These are phyloP conservation scores for Ophiocordyceps camponoti-leonardi DNA, from an alignment of 2,329 filamentous ascomycete genomes.

Conservation along the genomic window DNA sequence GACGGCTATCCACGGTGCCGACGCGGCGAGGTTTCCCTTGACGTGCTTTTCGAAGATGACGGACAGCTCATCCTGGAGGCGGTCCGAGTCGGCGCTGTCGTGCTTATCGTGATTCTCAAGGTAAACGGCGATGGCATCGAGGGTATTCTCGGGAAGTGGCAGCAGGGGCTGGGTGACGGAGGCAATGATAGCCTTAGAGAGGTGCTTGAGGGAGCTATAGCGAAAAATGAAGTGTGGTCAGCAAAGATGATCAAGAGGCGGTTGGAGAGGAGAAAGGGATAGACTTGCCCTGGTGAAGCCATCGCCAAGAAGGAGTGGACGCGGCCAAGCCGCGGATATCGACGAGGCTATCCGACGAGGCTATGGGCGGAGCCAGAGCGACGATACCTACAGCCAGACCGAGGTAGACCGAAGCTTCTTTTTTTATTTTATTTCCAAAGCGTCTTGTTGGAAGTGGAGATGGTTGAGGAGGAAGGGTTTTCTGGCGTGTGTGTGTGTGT, in stretches of 20 bases:
- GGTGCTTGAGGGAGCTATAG: conserved; percentile 39
- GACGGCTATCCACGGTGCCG: conserved; percentile 51
- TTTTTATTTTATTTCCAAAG: background rate
- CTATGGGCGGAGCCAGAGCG: background rate
- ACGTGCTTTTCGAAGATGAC: conserved; percentile 49
- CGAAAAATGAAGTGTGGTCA: conserved; percentile 3
- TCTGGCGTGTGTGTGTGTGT: background rate
- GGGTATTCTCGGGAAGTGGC: conserved; percentile 50
- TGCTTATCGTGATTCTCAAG: conserved; percentile 48
- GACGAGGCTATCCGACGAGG: background rate
- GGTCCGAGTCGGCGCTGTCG: conserved; percentile 52
- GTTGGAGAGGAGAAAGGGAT: background rate
- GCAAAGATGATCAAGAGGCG: background rate
- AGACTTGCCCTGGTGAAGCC: conserved; percentile 1
- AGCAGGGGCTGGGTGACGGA: conserved; percentile 30
- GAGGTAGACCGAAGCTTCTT: background rate
- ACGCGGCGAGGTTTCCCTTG: conserved; percentile 33
- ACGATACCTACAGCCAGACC: background rate
- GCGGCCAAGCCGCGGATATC: background rate
- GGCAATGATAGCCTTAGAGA: conserved; percentile 37
- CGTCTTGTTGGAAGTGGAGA: background rate
- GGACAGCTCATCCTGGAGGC: conserved; percentile 56
- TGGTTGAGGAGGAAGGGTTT: background rate
- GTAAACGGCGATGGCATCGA: conserved; percentile 45
- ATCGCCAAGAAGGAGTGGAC: background rate